Evolutionary conservation across 345 rosid species (phyloP).

Genomic region (Syzygium aqueum): DNA sequence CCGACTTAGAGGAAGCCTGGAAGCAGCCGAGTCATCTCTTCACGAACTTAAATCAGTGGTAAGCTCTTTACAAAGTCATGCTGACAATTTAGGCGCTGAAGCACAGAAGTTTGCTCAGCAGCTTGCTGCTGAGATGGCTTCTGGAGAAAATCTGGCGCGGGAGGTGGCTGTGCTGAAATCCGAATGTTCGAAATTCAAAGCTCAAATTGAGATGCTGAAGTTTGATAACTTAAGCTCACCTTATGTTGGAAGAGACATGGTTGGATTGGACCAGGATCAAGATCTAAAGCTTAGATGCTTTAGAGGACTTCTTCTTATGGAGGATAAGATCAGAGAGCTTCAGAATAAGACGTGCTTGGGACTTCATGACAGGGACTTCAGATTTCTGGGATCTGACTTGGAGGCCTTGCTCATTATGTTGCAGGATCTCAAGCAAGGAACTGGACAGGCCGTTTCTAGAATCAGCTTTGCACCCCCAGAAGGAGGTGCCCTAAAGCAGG

Average conservation of each 20-base stretch:
- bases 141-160: slow-evolving; percentile 63
- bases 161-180: slow-evolving; percentile 74
- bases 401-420: slow-evolving; percentile 49
- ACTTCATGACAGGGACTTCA: slow-evolving; percentile 53
- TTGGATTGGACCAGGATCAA: slow-evolving; percentile 33
- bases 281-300: slow-evolving; percentile 48
- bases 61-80: slow-evolving; percentile 55
- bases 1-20: slow-evolving; percentile 73
- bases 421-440: slow-evolving; percentile 68
- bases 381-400: slow-evolving; percentile 51
- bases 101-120: slow-evolving; percentile 55
- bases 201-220: slow-evolving; percentile 45
- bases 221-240: slow-evolving; percentile 25
- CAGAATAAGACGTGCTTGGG: slow-evolving; percentile 63
- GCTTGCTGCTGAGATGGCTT: slow-evolving; percentile 71
- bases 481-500: slow-evolving; percentile 17
- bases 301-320: slow-evolving; percentile 58
- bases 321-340: slow-evolving; percentile 63
- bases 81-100: slow-evolving; percentile 63
- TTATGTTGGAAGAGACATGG: slow-evolving; percentile 13
- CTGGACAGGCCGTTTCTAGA: slow-evolving; percentile 31
- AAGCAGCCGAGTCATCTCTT: slow-evolving; percentile 70
- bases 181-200: slow-evolving; percentile 72
- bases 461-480: slow-evolving; percentile 31
- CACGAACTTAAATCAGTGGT: slow-evolving; percentile 68